A percentile compares a stretch with the other conserved stretches of the same genome.
Evolutionary conservation across 768 basidiomycete species (phyloP).

Genomic region (Clitopilus passeckerianus): DNA sequence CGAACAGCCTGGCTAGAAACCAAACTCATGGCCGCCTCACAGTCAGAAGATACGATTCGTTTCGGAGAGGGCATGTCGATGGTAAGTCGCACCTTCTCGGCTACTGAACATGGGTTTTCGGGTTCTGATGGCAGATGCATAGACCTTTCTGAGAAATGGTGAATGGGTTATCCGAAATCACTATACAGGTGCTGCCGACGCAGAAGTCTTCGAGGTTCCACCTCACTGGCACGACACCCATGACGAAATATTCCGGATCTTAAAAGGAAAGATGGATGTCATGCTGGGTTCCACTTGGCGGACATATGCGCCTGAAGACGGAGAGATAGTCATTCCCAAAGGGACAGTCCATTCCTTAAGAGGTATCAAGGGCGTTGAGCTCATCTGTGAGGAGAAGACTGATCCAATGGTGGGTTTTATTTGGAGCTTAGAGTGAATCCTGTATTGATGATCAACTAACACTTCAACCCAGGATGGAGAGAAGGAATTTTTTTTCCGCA

Average conservation of each 20-base stretch:
- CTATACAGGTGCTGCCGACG: constrained; percentile 16
- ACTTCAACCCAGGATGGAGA: constrained; percentile 18
- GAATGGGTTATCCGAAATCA: constrained; percentile 18
- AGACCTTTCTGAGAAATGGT: constrained; percentile 27
- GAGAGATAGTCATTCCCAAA: constrained; percentile 22
- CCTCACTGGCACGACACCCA: constrained; percentile 30
- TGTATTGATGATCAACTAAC: background rate
- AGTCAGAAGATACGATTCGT: background rate
- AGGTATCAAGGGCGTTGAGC: constrained; percentile 19
- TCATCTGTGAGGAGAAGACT: constrained; percentile 23
- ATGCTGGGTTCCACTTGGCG: constrained; percentile 14
- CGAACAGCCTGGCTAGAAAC: background rate
- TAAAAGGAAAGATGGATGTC: constrained; percentile 23
- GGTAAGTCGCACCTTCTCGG: constrained; percentile 2
- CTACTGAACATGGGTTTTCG: too few species aligned
- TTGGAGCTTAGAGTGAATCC: background rate
- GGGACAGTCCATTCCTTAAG: constrained; percentile 21
- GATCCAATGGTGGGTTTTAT: constrained; percentile 20
- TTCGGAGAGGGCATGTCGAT: constrained; percentile 13
- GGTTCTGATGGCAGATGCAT: background rate
- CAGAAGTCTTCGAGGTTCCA: constrained; percentile 20
- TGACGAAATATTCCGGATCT: constrained; percentile 24
- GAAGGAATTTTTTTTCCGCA: constrained; percentile 30
- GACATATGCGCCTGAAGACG: constrained; percentile 23
- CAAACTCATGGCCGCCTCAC: background rate